phyloP scores from a whole-genome alignment of 371 early-diverging fungal genomes.

The Mucor velutinosus region DNA sequence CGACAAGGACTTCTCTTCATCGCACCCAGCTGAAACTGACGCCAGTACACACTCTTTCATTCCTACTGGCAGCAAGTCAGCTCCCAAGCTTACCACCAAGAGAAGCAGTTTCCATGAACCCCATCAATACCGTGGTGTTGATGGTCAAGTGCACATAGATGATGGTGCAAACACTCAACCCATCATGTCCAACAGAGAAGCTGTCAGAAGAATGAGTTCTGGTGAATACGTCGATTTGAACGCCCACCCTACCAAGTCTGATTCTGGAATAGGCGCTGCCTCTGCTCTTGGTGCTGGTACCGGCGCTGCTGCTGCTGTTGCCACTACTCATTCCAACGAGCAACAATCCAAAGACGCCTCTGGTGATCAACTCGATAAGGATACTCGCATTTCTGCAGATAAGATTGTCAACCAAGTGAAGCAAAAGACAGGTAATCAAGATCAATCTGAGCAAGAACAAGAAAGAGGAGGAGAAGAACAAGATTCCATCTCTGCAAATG shows the following conservation, averaged over 20 bases:
- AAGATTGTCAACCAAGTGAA: slow-evolving; percentile 1
- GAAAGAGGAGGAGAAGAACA: not conserved
- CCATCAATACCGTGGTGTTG: not conserved
- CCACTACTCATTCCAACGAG: not conserved
- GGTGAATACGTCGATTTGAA: not conserved
- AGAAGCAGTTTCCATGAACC: not conserved
- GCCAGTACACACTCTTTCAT: not conserved
- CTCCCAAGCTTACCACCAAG: not conserved
- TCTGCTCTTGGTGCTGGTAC: not conserved
- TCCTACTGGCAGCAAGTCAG: not conserved
- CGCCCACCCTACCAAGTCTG: not conserved
- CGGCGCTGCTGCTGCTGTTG: not conserved
- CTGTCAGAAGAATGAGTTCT: not conserved
- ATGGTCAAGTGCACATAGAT: not conserved
- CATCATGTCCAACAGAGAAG: not conserved
- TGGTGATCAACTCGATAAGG: not conserved
- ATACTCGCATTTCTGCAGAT: not conserved
- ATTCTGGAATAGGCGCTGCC: not conserved
- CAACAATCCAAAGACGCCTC: not conserved
- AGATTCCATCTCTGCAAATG: not conserved
- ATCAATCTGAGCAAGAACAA: not conserved
- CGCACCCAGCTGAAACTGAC: not conserved
- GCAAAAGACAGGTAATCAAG: not conserved
- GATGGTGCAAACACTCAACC: not conserved
- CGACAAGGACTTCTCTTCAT: not conserved